Evolutionary conservation across 228 moss, liverwort and hornwort species (phyloP).

Genomic region (Sphagnum fallax): DNA sequence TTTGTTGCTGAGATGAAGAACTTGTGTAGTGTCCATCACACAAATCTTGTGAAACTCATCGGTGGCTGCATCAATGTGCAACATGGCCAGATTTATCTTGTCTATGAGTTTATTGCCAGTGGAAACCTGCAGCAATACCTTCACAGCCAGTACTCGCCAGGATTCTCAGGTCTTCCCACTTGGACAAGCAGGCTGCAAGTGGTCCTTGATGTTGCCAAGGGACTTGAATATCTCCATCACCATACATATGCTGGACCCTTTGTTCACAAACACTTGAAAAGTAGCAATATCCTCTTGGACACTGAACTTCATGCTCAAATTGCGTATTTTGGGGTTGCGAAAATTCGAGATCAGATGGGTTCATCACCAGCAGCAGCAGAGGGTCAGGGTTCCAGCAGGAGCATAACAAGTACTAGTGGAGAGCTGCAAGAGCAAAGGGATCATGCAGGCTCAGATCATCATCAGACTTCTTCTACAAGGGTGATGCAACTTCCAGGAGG

Average conservation of each 20-base stretch:
- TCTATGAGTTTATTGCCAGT: conserved; percentile 55
- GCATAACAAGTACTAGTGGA: neutral
- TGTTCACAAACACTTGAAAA: conserved; percentile 84
- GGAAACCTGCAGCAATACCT: conserved; percentile 61
- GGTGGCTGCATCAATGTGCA: conserved; percentile 55
- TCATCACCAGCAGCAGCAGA: conserved; percentile 6
- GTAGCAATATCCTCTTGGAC: conserved; percentile 75
- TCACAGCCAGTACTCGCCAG: conserved; percentile 45
- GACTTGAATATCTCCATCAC: conserved; percentile 82
- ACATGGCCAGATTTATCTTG: conserved; percentile 61
- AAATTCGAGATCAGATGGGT: conserved; percentile 47
- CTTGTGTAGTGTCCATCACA: conserved; percentile 78
- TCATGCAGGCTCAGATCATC: conserved; percentile 5
- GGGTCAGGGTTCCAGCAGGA: neutral
- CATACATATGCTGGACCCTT: conserved; percentile 36
- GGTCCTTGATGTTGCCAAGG: conserved; percentile 70
- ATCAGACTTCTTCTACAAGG: conserved; percentile 4
- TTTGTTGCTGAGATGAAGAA: conserved; percentile 68
- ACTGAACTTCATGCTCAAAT: conserved; percentile 50
- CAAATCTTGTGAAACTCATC: conserved; percentile 62
- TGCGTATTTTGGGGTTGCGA: conserved; percentile 65
- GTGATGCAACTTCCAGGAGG: too few relatives aligned
- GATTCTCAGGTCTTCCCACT: conserved; percentile 54
- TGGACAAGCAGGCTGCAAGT: conserved; percentile 72
- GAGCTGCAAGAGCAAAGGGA: conserved; percentile 16